Evolutionary conservation across 495 filamentous ascomycete genomes (phyloP).

Genomic region (Penicillium diatomitis): DNA sequence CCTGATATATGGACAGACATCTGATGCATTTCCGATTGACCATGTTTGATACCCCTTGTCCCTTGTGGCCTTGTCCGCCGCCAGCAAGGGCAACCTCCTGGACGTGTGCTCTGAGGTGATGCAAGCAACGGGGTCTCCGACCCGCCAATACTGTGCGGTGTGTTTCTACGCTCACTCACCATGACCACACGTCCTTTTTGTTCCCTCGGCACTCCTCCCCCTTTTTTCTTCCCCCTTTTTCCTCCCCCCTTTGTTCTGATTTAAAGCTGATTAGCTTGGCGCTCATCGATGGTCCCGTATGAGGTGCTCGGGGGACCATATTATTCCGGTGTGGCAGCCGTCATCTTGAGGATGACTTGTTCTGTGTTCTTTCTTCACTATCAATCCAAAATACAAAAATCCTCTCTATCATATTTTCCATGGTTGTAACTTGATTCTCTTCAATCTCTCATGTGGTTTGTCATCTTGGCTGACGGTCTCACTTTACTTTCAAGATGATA

Average conservation of each 20-base stretch:
- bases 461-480: too few relatives aligned
- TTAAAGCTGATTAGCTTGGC: conserved; percentile 19
- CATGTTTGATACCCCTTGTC: conserved; percentile 21
- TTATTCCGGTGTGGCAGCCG: conserved; percentile 30
- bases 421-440: too few relatives aligned
- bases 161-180: too few relatives aligned
- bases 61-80: conserved; percentile 1
- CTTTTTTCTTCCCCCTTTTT: conserved; percentile 1
- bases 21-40: conserved; percentile 9
- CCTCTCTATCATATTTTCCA: background rate
- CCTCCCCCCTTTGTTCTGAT: conserved; percentile 2
- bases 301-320: conserved; percentile 1
- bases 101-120: too few relatives aligned
- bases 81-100: too few relatives aligned
- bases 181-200: background rate
- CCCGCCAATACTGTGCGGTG: too few relatives aligned
- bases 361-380: conserved; percentile 4
- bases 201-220: background rate
- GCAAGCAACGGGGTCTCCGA: too few relatives aligned
- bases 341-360: conserved; percentile 20
- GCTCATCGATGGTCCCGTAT: conserved; percentile 18
- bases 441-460: too few relatives aligned
- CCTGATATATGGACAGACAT: conserved; percentile 12
- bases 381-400: conserved; percentile 5
- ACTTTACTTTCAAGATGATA: too few relatives aligned